phyloP scores from a whole-genome alignment of 1,284 basidiomycete species.

The Phenoliferia sp. region DNA sequence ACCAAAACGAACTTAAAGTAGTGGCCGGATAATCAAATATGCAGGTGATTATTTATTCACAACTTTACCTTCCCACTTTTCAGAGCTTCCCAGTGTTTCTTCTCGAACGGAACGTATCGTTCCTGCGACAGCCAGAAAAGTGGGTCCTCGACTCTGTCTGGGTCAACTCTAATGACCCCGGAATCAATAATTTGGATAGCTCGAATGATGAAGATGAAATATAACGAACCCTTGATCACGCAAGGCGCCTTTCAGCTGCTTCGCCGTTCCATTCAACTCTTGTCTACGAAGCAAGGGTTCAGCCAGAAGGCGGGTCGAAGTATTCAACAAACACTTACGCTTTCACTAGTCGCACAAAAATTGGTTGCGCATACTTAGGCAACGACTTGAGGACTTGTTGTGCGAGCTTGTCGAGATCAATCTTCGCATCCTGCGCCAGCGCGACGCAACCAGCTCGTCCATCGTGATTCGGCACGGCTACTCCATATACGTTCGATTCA shows the following conservation, averaged over 20 bases:
- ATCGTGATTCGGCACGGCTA: conserved; percentile 40
- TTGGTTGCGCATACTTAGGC: conserved; percentile 43
- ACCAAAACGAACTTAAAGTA: no score
- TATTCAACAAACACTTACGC: conserved; percentile 4
- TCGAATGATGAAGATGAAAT: not conserved
- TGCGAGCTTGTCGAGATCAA: conserved; percentile 38
- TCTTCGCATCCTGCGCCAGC: conserved; percentile 33
- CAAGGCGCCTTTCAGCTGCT: conserved; percentile 40
- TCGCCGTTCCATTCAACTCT: conserved; percentile 40
- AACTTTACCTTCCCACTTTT: conserved; percentile 13
- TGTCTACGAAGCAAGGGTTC: conserved; percentile 9
- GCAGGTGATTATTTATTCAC: not conserved
- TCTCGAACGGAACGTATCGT: conserved; percentile 15
- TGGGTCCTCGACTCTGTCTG: no score
- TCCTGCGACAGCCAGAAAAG: conserved; percentile 24
- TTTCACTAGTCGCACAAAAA: conserved; percentile 40
- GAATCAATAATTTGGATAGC: conserved; percentile 24
- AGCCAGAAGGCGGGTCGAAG: not conserved
- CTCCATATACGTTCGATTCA: conserved; percentile 43
- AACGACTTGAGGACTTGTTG: conserved; percentile 35
- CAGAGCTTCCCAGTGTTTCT: conserved; percentile 13
- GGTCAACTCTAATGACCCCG: conserved; percentile 5
- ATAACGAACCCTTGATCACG: conserved; percentile 37
- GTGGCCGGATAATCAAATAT: not conserved
- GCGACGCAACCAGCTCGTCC: conserved; percentile 43